Conservation (phyloP, 2,329 filamentous ascomycete genomes). For the Chrysoporthe puriensis region DNA sequence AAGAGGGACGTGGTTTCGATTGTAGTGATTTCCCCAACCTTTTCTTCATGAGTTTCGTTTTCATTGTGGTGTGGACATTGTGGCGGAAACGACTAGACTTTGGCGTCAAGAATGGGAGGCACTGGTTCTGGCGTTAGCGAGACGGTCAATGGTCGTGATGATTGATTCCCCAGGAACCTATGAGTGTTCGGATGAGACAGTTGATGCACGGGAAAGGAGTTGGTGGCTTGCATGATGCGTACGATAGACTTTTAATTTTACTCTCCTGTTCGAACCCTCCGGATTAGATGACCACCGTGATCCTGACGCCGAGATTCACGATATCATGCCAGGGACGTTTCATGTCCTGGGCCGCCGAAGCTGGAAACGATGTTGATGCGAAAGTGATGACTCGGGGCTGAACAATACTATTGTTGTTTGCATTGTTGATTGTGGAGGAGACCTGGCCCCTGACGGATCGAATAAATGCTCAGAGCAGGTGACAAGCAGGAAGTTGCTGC, state of each 20-base stretch:
- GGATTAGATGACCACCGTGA: background rate
- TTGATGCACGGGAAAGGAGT: slow-evolving; percentile 14
- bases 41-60: background rate
- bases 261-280: background rate
- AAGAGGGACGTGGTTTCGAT: background rate
- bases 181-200: background rate
- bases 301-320: background rate
- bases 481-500: background rate
- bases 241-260: slow-evolving; percentile 16
- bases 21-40: background rate
- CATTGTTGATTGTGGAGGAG: background rate
- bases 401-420: slow-evolving; percentile 26
- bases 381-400: slow-evolving; percentile 17
- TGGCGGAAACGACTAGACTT: slow-evolving; percentile 13
- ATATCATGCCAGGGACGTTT: background rate
- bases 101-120: slow-evolving; percentile 8
- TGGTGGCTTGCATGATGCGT: slow-evolving; percentile 23
- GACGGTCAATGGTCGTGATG: slow-evolving; percentile 8
- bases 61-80: slow-evolving; percentile 1
- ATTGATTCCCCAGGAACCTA: background rate
- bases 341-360: background rate
- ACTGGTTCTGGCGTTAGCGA: slow-evolving; percentile 10
- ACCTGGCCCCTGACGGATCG: background rate
- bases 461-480: background rate
- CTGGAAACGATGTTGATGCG: background rate